Evolutionary conservation across 805 yeast species (phyloP), one percentile per base, ranked within the genome.

Genomic region (Pichia manshurica): DNA sequence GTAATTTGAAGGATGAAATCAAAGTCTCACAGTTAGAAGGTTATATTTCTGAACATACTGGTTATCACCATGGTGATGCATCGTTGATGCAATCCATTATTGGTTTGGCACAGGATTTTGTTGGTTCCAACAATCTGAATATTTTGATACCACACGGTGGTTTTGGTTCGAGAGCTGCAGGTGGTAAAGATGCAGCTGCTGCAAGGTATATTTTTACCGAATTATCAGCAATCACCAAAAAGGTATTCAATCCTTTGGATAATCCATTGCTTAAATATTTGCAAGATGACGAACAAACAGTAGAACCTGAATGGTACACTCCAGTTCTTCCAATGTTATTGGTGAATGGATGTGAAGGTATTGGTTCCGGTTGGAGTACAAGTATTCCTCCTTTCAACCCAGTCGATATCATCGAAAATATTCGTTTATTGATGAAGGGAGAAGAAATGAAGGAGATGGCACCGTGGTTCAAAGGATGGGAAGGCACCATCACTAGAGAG

Each of bases 281-380:
- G 49, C 89, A 87, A 61, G 99, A 90, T 63, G 99, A 93, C 68
- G 98, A 88, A 58, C 82, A 79, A 53, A 81, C 91, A 0, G 95
- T 91, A 17, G 99, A 93, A 64, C 99, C 99, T 0, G 89, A 87
- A 57, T 88, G 95, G 89, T 93, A 88, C 65, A 71, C 87, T 36
- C 99, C 99, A 1, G 81, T 93, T n/a, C 57, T 93, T 35, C 99
- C 99, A 9, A 87, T 89, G 87, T 63, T 93, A n/a, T 73, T 93
- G 52, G 96, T 93, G 5, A 93, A 93, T 61, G 99, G 99, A 49
- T 76, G 91, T 8, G 99, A 93, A 67, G 99, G 99, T 70, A 93
- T 93, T 64, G 99, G 99, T 53, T 90, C 99, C 41, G 99, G 99
- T 55, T 93, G 98, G 97, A 87, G 96, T 54, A 89, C 98, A 1